These are phyloP conservation scores for Hygrophorus pudorinus DNA, from an alignment of 768 basidiomycete species.

Conservation along the genomic window DNA sequence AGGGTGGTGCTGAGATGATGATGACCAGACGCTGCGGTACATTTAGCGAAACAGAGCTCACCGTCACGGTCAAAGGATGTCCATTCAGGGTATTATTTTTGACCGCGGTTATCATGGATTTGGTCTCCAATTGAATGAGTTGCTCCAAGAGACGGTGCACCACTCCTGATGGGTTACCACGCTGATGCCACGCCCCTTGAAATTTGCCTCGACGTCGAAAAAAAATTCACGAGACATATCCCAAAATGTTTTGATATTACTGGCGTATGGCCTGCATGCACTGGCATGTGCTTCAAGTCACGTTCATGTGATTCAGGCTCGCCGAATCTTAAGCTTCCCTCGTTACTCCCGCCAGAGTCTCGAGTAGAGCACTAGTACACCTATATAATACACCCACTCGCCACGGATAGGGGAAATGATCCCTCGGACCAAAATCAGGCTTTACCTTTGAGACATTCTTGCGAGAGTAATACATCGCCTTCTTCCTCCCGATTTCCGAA, in stretches of 20 bases:
- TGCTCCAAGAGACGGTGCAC: too few species aligned
- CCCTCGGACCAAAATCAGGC: conserved; percentile 4
- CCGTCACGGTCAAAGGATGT: too few species aligned
- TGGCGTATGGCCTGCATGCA: too few species aligned
- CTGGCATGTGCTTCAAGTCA: too few species aligned
- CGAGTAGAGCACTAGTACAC: not conserved
- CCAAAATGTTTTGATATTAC: too few species aligned
- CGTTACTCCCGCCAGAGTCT: not conserved
- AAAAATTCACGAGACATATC: too few species aligned
- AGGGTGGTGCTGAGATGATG: not conserved
- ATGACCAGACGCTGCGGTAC: not conserved
- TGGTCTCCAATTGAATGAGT: not conserved
- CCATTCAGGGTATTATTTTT: too few species aligned
- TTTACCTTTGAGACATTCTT: not conserved
- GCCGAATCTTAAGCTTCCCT: not conserved
- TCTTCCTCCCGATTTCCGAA: conserved; percentile 3
- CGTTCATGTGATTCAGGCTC: not conserved
- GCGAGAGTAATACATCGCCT: not conserved
- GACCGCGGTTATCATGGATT: not conserved
- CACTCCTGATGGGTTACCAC: too few species aligned
- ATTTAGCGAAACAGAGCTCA: too few species aligned
- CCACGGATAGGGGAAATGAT: not conserved
- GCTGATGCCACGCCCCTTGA: too few species aligned
- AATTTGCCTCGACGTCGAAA: too few species aligned
- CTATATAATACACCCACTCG: not conserved